These are phyloP conservation scores for Venturia pyrina DNA, from an alignment of 2,329 filamentous ascomycete genomes.

Conservation along the genomic window DNA sequence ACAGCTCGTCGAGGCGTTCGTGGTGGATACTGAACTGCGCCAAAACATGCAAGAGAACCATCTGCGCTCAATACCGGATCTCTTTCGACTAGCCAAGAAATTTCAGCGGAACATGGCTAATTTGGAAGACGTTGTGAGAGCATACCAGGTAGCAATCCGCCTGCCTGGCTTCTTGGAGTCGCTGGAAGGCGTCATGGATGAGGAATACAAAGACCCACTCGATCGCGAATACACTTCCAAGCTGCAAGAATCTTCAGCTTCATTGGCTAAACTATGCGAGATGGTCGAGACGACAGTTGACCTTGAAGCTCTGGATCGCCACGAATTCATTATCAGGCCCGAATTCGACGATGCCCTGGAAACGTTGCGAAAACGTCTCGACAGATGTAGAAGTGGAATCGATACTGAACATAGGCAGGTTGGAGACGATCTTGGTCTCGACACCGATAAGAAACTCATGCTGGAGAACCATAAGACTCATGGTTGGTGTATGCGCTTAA, in stretches of 20 bases:
- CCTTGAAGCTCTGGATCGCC: slow-evolving; percentile 85
- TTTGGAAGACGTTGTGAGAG: slow-evolving; percentile 87
- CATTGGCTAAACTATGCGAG: slow-evolving; percentile 77
- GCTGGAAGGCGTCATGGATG: slow-evolving; percentile 90
- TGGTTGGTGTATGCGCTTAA: slow-evolving; percentile 92
- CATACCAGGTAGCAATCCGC: slow-evolving; percentile 89
- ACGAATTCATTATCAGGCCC: slow-evolving; percentile 98
- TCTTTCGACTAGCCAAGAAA: slow-evolving; percentile 87
- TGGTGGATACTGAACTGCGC: slow-evolving; percentile 80
- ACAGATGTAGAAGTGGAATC: slow-evolving; percentile 75
- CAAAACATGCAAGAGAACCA: slow-evolving; percentile 98
- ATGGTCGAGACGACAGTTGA: slow-evolving; percentile 99
- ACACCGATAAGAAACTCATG: slow-evolving; percentile 97
- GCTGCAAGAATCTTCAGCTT: slow-evolving; percentile 54
- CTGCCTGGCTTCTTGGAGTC: slow-evolving; percentile 83
- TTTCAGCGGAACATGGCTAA: slow-evolving; percentile 89
- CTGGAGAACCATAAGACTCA: slow-evolving; percentile 93
- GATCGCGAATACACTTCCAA: slow-evolving; percentile 82
- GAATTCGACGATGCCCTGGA: slow-evolving; percentile 88
- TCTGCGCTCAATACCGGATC: slow-evolving; percentile 80
- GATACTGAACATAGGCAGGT: slow-evolving; percentile 68
- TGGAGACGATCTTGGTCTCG: slow-evolving; percentile 73
- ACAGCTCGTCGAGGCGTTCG: slow-evolving; percentile 90
- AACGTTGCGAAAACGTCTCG: slow-evolving; percentile 83
- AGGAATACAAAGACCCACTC: slow-evolving; percentile 77